A percentile compares a stretch with the other conserved stretches of the same genome.
These are phyloP conservation scores for Flaveria ramosissima DNA, from an alignment of 129 eudicot species.

Conservation along the genomic window DNA sequence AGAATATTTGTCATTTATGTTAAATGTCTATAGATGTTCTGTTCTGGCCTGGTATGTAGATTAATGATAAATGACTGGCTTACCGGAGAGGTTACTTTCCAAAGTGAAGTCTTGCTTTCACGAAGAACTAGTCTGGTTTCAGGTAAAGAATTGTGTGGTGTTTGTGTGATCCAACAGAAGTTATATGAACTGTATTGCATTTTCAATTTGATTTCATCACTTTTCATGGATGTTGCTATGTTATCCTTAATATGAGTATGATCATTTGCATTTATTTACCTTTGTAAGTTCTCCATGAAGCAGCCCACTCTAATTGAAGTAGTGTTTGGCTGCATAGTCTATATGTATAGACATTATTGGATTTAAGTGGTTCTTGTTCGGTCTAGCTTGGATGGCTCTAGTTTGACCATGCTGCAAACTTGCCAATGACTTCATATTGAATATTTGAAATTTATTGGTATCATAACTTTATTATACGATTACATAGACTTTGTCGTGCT, in stretches of 20 bases:
- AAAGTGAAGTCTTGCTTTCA: conserved; percentile 23
- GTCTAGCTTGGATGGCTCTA: not conserved
- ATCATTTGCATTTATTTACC: not conserved
- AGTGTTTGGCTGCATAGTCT: not conserved
- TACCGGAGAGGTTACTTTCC: conserved; percentile 33
- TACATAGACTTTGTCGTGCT: not conserved
- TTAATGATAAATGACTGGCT: conserved; percentile 29
- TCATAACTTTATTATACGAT: not conserved
- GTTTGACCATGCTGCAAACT: conserved; percentile 4
- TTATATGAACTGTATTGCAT: conserved; percentile 34
- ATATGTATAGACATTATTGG: not conserved
- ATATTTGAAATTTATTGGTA: not conserved
- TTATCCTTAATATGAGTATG: not conserved
- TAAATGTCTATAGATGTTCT: conserved; percentile 36
- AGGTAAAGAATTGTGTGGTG: conserved; percentile 31
- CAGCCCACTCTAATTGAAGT: not conserved
- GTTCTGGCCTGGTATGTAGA: conserved; percentile 37
- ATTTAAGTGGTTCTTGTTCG: not conserved
- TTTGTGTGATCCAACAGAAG: conserved; percentile 39
- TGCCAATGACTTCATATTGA: not conserved
- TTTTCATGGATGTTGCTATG: conserved; percentile 29
- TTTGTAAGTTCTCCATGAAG: not conserved
- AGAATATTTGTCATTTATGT: conserved; percentile 29
- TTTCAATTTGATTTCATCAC: conserved; percentile 20
- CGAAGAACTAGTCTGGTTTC: conserved; percentile 39